Conservation (phyloP, 352 stramenopile species). For the Globisporangium solare region DNA sequence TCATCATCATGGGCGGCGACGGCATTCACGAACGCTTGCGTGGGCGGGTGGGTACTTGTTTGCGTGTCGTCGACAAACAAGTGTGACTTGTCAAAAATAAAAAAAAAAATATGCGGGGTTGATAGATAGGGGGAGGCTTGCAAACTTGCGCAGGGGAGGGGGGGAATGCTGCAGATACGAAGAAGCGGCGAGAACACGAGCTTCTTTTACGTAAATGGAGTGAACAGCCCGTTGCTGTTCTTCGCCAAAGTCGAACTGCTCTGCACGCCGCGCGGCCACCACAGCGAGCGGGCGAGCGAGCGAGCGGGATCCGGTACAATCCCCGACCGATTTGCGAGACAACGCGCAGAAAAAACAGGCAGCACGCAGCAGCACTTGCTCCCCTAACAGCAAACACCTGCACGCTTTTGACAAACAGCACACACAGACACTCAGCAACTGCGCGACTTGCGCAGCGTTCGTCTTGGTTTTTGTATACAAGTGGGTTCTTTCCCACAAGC, state of each 20-base stretch:
- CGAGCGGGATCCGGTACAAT: neutral
- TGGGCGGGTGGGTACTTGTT: neutral
- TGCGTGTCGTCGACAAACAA: slow-evolving; percentile 5
- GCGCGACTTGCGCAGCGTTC: neutral
- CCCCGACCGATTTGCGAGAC: neutral
- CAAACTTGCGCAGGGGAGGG: slow-evolving; percentile 3
- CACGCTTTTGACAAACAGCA: neutral
- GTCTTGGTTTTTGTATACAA: neutral
- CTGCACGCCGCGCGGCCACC: neutral
- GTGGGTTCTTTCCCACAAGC: neutral
- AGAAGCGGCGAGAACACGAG: neutral
- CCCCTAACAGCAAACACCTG: neutral
- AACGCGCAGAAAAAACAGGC: neutral
- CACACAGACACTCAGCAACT: neutral
- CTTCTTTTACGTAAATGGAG: slow-evolving; percentile 14
- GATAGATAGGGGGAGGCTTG: slow-evolving; percentile 3
- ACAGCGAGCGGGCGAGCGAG: neutral
- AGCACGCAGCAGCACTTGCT: neutral
- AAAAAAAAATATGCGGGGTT: neutral
- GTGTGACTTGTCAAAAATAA: slow-evolving; percentile 6
- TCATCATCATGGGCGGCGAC: slow-evolving; percentile 30
- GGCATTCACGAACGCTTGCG: neutral
- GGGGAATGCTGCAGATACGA: slow-evolving; percentile 1
- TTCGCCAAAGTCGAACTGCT: slow-evolving; percentile 26
- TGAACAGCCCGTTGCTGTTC: slow-evolving; percentile 13